phyloP scores from a whole-genome alignment of 2,329 filamentous ascomycete genomes.

The Huntiella abstrusa region DNA sequence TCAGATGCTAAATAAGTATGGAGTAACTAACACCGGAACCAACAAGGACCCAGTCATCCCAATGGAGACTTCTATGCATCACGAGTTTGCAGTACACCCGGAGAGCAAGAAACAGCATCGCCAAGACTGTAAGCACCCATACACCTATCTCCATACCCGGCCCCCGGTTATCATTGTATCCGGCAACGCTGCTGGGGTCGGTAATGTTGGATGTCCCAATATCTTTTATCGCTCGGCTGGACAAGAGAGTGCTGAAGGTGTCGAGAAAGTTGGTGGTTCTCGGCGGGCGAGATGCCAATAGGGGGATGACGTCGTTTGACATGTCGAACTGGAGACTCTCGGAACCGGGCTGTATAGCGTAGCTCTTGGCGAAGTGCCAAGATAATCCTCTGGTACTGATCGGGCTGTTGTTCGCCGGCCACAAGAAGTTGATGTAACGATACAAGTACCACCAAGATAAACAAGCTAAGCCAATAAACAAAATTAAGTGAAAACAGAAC shows the following conservation, averaged over 20 bases:
- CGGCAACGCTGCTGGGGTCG: not conserved
- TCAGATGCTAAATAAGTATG: not conserved
- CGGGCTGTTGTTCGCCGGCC: too few relatives aligned
- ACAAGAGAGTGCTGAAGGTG: not conserved
- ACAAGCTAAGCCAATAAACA: too few relatives aligned
- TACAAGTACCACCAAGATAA: too few relatives aligned
- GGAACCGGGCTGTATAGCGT: too few relatives aligned
- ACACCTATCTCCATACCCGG: slow-evolving; percentile 2
- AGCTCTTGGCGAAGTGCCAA: too few relatives aligned
- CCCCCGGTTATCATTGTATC: slow-evolving; percentile 8
- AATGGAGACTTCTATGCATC: slow-evolving; percentile 20
- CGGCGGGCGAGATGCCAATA: not conserved
- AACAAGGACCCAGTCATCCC: slow-evolving; percentile 21
- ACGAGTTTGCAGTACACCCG: slow-evolving; percentile 21
- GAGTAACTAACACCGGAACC: slow-evolving; percentile 14
- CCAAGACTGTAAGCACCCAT: slow-evolving; percentile 8
- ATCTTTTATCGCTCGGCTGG: not conserved
- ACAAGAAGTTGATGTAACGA: too few relatives aligned
- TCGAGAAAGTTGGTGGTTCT: not conserved
- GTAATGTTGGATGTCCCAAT: not conserved
- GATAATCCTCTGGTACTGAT: too few relatives aligned
- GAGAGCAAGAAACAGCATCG: slow-evolving; percentile 14
- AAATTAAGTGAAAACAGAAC: too few relatives aligned
- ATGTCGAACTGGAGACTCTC: too few relatives aligned
- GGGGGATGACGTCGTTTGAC: too few relatives aligned